phyloP scores from a whole-genome alignment of 257 asterid species.

The Eucommia ulmoides region DNA sequence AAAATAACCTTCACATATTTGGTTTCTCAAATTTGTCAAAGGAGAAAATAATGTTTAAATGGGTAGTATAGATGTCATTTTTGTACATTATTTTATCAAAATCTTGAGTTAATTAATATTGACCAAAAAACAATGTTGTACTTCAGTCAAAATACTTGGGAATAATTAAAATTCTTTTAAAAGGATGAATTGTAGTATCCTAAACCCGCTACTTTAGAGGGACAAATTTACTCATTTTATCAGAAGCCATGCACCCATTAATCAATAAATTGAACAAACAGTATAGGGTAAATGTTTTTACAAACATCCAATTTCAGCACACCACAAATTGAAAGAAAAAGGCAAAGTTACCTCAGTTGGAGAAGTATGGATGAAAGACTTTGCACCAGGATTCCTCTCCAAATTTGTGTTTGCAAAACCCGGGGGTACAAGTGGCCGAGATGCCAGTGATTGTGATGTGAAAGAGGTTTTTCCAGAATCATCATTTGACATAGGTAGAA shows the following conservation, averaged over 20 bases:
- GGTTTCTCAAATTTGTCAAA: no score
- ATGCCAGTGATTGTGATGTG: constrained; percentile 42
- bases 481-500: constrained; percentile 18
- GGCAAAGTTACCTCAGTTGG: constrained; percentile 35
- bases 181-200: not conserved
- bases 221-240: not conserved
- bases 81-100: no score
- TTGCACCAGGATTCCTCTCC: constrained; percentile 55
- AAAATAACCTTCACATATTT: no score
- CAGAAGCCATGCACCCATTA: not conserved
- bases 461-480: constrained; percentile 51
- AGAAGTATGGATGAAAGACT: constrained; percentile 31
- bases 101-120: no score
- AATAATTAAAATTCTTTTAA: not conserved
- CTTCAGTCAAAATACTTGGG: no score
- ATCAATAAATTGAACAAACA: not conserved
- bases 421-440: constrained; percentile 81
- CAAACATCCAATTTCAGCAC: constrained; percentile 2
- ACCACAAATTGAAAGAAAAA: constrained; percentile 2
- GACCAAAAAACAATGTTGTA: no score
- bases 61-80: no score
- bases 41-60: no score
- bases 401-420: constrained; percentile 47
- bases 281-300: no score
- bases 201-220: not conserved